Percentiles rank a stretch among this genome's conserved stretches.
phyloP scores from a whole-genome alignment of 108 stramenopile genomes.

The Mediolabrus comicus region DNA sequence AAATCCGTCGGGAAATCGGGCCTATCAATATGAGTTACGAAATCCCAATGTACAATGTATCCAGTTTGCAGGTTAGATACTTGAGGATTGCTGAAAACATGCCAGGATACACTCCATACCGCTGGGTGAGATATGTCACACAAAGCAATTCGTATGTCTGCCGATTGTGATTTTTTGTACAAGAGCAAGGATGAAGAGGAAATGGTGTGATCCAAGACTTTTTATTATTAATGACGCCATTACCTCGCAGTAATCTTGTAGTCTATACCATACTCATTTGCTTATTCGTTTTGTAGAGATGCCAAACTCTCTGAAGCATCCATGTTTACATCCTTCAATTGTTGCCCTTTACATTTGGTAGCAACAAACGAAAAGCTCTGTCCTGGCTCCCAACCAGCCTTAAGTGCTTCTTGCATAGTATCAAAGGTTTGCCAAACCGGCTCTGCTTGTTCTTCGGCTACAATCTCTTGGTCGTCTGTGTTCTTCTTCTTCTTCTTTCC shows the following conservation, averaged over 20 bases:
- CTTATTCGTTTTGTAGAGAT: constrained; percentile 2
- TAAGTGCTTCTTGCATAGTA: constrained; percentile 71
- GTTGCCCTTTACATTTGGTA: constrained; percentile 71
- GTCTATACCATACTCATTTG: not conserved
- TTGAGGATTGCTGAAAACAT: constrained; percentile 94
- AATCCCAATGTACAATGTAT: constrained; percentile 99
- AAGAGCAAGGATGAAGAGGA: not conserved
- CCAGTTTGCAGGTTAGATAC: constrained; percentile 96
- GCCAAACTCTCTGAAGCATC: constrained; percentile 13
- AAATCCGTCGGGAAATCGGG: constrained; percentile 90
- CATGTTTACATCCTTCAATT: constrained; percentile 35
- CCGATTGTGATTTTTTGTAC: constrained; percentile 61
- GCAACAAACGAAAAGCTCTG: constrained; percentile 81
- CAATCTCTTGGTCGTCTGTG: constrained; percentile 10
- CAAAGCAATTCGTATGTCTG: constrained; percentile 96
- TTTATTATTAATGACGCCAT: not conserved
- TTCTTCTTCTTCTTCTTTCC: constrained; percentile 53
- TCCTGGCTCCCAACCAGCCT: constrained; percentile 82
- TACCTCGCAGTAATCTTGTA: not conserved
- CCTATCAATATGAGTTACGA: constrained; percentile 98
- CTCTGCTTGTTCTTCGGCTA: constrained; percentile 21
- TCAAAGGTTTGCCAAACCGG: constrained; percentile 63
- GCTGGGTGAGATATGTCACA: constrained; percentile 99
- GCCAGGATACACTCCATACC: constrained; percentile 97
- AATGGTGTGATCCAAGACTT: not conserved